These are phyloP conservation scores for Coleophoma crateriformis DNA, from an alignment of 2,329 filamentous ascomycete genomes.

Conservation along the genomic window DNA sequence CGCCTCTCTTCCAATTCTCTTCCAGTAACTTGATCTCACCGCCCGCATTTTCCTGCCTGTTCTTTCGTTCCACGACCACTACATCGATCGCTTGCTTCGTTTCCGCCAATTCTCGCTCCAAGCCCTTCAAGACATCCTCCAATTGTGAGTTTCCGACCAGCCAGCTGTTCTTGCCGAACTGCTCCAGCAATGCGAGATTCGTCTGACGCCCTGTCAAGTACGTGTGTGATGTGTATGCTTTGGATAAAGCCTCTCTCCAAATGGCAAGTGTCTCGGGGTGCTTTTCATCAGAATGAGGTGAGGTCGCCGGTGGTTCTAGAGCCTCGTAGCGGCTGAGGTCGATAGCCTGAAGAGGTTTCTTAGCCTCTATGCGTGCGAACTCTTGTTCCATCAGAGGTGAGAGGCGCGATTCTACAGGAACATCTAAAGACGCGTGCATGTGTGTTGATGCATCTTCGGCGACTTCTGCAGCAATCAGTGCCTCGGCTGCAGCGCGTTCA, in stretches of 20 bases:
- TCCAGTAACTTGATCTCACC: constrained; percentile 72
- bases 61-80: constrained; percentile 64
- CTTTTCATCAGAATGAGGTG: constrained; percentile 29
- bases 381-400: constrained; percentile 63
- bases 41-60: constrained; percentile 63
- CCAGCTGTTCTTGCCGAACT: constrained; percentile 80
- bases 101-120: constrained; percentile 72
- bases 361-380: constrained; percentile 58
- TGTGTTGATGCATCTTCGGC: constrained; percentile 19
- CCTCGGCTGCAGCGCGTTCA: constrained; percentile 60
- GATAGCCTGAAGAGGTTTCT: constrained; percentile 56
- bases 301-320: constrained; percentile 50
- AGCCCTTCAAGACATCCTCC: constrained; percentile 61
- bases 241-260: constrained; percentile 22
- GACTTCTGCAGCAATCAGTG: constrained; percentile 65
- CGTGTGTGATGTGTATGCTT: constrained; percentile 51
- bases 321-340: constrained; percentile 81
- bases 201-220: constrained; percentile 41
- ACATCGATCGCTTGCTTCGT: constrained; percentile 65
- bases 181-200: constrained; percentile 19
- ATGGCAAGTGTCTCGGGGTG: constrained; percentile 17
- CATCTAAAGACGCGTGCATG: constrained; percentile 47
- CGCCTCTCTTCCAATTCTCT: constrained; percentile 71
- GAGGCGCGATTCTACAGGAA: constrained; percentile 51
- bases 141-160: constrained; percentile 76